Base-by-base conservation (phyloP, 2,329 filamentous ascomycete species). In the Aspergillus intermedius region DNA sequence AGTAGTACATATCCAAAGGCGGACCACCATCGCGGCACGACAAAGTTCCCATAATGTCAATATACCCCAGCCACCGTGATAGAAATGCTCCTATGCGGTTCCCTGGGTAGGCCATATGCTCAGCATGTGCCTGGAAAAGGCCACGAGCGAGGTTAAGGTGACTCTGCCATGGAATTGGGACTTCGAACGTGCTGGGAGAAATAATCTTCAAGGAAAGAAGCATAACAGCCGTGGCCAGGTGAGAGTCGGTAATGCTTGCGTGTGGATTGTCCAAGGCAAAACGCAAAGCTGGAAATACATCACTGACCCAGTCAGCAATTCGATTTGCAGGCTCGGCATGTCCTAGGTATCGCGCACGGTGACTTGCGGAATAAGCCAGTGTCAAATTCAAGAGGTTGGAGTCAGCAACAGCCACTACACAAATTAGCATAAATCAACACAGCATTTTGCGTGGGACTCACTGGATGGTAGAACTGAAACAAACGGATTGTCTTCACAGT, bases 141-240 rank as follows among this genome's bases (percentile, higher is more conserved):
- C 86, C 80, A 2, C 88, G 81, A 1, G 88, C 88, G 46, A 89
- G 80, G 48, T 81, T 81, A 1, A 94, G 77, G 65, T 94, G 88
- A 45, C 79, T 80, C 62, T 90, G 87, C 88, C 88, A 94, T 1
- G 86, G 79, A 46, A 91, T 86, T 1, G 81, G 77, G n/a, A 88
- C 83, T 47, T 86, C 87, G 61, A 93, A 91, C 0, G 86, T 86
- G 49, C 84, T 85, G 0, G 88, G 88, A 0, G 86, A 89, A 44
- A 93, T 84, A 49, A 93, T 91, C 61, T 93, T 87, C 17, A 93
- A 74, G 1, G 87, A 91, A 0, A 87, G 81, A 42, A 94, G 78
- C 86, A 93, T 90, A 53, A 94, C 90, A 6, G 88, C 86, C 0
- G 87, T 88, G 0, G 88, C 87, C 2, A 94, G 75, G 47, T 86